Evolutionary conservation across 2,329 filamentous ascomycete genomes (phyloP).

Genomic region (Thyridium curvatum): DNA sequence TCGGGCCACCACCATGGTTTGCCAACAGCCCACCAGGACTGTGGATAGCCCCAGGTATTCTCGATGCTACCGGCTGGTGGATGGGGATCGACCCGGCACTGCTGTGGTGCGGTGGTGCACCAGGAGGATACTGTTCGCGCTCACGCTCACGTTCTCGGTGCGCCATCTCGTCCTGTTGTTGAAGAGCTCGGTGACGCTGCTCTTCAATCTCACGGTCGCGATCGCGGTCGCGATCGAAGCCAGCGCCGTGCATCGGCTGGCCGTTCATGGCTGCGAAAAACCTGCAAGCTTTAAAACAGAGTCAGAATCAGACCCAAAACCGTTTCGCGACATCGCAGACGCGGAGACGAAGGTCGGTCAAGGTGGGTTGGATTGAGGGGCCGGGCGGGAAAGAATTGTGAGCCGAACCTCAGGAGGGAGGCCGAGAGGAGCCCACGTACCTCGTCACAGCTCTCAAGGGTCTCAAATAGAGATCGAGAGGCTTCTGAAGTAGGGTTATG

Average conservation of each 20-base stretch:
- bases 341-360: no score
- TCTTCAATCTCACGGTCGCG: conserved; percentile 41
- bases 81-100: conserved; percentile 84
- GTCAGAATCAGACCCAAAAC: not conserved
- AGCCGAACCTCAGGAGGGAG: no score
- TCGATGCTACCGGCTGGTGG: conserved; percentile 86
- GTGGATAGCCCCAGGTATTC: conserved; percentile 76
- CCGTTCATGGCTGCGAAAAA: not conserved
- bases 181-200: conserved; percentile 35
- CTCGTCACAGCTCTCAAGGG: no score
- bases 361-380: no score
- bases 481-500: no score
- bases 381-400: no score
- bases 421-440: no score
- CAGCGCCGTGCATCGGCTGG: conserved; percentile 26
- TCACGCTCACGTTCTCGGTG: conserved; percentile 48
- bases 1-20: conserved; percentile 56
- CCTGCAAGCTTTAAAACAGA: not conserved
- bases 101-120: conserved; percentile 73
- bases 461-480: no score
- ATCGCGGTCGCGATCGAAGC: conserved; percentile 41
- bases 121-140: conserved; percentile 58
- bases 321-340: no score
- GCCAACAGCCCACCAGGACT: conserved; percentile 84
- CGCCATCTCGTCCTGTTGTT: conserved; percentile 41